phyloP scores from a whole-genome alignment of 2,329 filamentous ascomycete genomes.

The Waltergamsia citrina region DNA sequence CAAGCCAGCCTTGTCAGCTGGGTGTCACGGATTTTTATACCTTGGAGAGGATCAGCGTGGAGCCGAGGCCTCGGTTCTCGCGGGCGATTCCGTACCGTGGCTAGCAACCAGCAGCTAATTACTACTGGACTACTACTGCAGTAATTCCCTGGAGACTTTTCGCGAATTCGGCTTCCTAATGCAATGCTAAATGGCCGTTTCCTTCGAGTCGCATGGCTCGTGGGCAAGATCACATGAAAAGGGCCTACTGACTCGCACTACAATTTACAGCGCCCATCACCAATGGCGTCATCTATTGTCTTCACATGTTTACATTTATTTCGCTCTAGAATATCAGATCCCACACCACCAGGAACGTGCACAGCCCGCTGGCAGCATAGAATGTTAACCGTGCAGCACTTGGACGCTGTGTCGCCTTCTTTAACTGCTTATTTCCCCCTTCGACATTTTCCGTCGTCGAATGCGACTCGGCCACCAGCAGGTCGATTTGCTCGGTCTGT shows the following conservation, averaged over 20 bases:
- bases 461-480: constrained; percentile 75
- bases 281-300: neutral
- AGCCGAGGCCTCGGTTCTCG: constrained; percentile 5
- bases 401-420: constrained; percentile 64
- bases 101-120: too few species aligned
- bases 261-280: neutral
- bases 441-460: constrained; percentile 79
- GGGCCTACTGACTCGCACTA: too few species aligned
- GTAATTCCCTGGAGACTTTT: too few species aligned
- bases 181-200: too few species aligned
- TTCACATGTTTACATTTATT: constrained; percentile 1
- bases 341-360: constrained; percentile 67
- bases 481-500: constrained; percentile 82
- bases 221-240: neutral
- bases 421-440: constrained; percentile 83
- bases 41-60: neutral
- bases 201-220: neutral
- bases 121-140: neutral
- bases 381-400: constrained; percentile 72
- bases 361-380: constrained; percentile 68
- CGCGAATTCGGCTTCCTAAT: too few species aligned
- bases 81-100: too few species aligned
- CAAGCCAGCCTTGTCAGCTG: neutral
- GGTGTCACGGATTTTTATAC: constrained; percentile 3
- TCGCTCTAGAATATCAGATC: constrained; percentile 53